Evolutionary conservation across 371 early-diverging fungal genomes (phyloP), one percentile per base, ranked within the genome.

Genomic region (Mortierella sp.): DNA sequence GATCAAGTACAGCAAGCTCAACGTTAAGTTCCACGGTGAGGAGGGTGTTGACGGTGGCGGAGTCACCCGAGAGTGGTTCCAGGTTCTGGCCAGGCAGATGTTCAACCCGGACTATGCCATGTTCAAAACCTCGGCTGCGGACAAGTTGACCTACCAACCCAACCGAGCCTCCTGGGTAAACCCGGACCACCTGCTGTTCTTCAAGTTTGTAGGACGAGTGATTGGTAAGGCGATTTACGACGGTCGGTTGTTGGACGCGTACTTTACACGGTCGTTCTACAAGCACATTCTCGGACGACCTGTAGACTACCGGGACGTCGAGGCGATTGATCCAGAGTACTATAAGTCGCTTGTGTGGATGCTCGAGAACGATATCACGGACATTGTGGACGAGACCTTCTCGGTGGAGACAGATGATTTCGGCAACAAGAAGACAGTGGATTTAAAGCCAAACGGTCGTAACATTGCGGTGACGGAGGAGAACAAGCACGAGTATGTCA

Each of bases 11-110:
- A 98, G 98, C 90, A 95, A 97, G 63, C 88, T 99, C 52, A 96
- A 97, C 95, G 97, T 99, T 88, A 98, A 98, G 88, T 99, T 99
- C 89, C 96, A 97, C 70, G 98, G 97, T 63, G 99, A 99, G 88
- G 98, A 99, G 89, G 99, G 99, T 73, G 88, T 99, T 57, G 99
- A 99, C 90, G 98, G 97, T 87, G 99, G 99, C 78, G 99, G 99
- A 82, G 90, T 99, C 16, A 97, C 98, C 10, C 92, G 86, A 90
- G 99, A 99, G 89, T 99, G 97, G 91, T 98, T 98, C 93, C 97
- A 96, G 89, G 89, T 99, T 79, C 91, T 99, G 44, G 97, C 98
- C 31, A 97, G 98, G 89, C 98, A 99, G 87, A 99, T 99, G 97
- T 98, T 99, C 90, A 98, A 99, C 87, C 99, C 99, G 16, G 94